Evolutionary conservation across 768 basidiomycete species (phyloP).

Genomic region (Pisolithus albus): DNA sequence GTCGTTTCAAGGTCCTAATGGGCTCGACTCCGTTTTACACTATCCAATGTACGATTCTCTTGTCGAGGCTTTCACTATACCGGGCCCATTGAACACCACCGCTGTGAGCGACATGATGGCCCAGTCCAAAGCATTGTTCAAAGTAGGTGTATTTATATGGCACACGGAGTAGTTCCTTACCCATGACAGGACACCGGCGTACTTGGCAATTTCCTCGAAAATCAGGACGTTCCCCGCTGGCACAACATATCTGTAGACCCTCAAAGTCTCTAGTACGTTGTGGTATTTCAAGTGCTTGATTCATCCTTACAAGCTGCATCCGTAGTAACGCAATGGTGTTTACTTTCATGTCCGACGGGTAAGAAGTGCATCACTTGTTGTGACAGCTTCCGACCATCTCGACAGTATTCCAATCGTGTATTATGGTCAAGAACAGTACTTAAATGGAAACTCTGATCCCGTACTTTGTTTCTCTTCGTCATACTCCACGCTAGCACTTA

Average conservation of each 20-base stretch:
- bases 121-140: constrained; percentile 48
- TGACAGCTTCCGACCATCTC: background rate
- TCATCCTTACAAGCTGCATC: constrained; percentile 7
- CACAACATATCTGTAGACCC: constrained; percentile 64
- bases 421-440: constrained; percentile 74
- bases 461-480: constrained; percentile 30
- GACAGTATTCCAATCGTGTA: constrained; percentile 70
- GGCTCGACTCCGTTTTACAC: constrained; percentile 64
- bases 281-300: background rate
- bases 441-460: constrained; percentile 59
- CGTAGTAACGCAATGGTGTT: constrained; percentile 67
- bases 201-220: constrained; percentile 76
- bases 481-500: constrained; percentile 1
- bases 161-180: background rate
- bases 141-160: constrained; percentile 21
- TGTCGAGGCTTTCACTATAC: constrained; percentile 59
- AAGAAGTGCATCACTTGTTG: background rate
- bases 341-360: constrained; percentile 70
- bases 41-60: constrained; percentile 65
- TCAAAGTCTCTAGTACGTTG: constrained; percentile 57
- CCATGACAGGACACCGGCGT: constrained; percentile 18
- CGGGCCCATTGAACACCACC: constrained; percentile 59
- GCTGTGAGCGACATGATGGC: constrained; percentile 45
- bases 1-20: constrained; percentile 52
- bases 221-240: constrained; percentile 75